A percentile compares a stretch with the other conserved stretches of the same genome.
Conservation (phyloP, 2,329 filamentous ascomycete genomes). For the Purpureocillium lavendulum region DNA sequence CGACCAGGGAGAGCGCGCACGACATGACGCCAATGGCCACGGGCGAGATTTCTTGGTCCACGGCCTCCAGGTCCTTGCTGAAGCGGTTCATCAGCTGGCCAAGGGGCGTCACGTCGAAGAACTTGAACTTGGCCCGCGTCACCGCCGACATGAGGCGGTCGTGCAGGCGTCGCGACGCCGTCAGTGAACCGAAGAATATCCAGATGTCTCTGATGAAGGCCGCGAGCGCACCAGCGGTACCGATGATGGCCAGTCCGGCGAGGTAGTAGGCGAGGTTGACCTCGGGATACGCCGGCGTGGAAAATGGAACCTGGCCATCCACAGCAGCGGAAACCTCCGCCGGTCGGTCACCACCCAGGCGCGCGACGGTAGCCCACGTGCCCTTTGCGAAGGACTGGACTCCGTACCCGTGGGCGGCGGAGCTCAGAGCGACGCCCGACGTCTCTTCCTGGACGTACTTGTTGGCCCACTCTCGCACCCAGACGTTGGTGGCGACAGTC, state of each 20-base stretch:
- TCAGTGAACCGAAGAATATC: conserved; percentile 85
- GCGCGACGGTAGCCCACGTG: conserved; percentile 28
- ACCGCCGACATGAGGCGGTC: conserved; percentile 68
- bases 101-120: conserved; percentile 93
- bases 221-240: conserved; percentile 66
- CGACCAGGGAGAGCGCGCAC: conserved; percentile 60
- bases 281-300: conserved; percentile 29
- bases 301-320: conserved; percentile 8
- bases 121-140: conserved; percentile 87
- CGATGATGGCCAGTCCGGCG: conserved; percentile 71
- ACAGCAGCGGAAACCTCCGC: neutral
- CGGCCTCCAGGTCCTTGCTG: conserved; percentile 90
- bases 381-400: conserved; percentile 18
- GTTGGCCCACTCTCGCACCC: conserved; percentile 94
- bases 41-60: conserved; percentile 93
- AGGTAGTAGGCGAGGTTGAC: conserved; percentile 84
- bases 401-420: conserved; percentile 14
- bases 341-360: conserved; percentile 20
- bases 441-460: conserved; percentile 56
- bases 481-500: conserved; percentile 81
- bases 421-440: conserved; percentile 11
- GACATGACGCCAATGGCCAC: conserved; percentile 71
- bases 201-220: conserved; percentile 79
- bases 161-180: conserved; percentile 80
- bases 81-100: conserved; percentile 98